Evolutionary conservation across 139 green algal genomes (phyloP).

Genomic region (Chlorella sp.): DNA sequence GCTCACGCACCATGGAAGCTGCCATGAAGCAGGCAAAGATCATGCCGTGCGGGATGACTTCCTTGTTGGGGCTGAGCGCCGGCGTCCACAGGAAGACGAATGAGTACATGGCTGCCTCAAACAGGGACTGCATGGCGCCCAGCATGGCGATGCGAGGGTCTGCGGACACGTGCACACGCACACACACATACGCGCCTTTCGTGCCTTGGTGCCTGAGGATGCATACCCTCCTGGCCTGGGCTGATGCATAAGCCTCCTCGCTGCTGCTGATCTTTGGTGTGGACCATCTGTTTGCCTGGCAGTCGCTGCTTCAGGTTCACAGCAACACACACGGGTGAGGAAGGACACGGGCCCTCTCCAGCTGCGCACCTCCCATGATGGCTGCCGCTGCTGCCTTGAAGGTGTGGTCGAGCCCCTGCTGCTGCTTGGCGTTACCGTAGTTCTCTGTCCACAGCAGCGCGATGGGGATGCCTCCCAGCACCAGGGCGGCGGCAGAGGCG

Average conservation of each 20-base stretch:
- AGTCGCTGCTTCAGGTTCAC: no score
- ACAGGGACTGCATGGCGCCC: slow-evolving; percentile 85
- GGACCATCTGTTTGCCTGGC: no score
- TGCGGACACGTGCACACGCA: no score
- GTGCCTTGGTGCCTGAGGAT: not conserved
- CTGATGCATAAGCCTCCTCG: no score
- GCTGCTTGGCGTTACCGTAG: slow-evolving; percentile 66
- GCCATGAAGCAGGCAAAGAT: slow-evolving; percentile 98
- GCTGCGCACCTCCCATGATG: slow-evolving; percentile 22
- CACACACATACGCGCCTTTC: not conserved
- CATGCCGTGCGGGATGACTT: slow-evolving; percentile 92
- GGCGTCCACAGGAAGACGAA: slow-evolving; percentile 99
- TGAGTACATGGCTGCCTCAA: slow-evolving; percentile 96
- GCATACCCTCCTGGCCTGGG: no score
- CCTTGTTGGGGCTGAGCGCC: slow-evolving; percentile 72
- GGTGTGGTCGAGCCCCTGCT: slow-evolving; percentile 15
- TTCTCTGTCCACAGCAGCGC: slow-evolving; percentile 87
- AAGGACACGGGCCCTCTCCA: no score
- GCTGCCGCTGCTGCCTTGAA: slow-evolving; percentile 21
- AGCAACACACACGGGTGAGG: no score
- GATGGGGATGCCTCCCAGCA: slow-evolving; percentile 74
- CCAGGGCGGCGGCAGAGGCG: slow-evolving; percentile 72
- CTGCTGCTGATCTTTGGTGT: no score
- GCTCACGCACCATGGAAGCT: slow-evolving; percentile 65
- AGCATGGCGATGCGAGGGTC: slow-evolving; percentile 66